Base-by-base conservation (phyloP, 108 stramenopile species). In the Asterionellopsis glacialis region DNA sequence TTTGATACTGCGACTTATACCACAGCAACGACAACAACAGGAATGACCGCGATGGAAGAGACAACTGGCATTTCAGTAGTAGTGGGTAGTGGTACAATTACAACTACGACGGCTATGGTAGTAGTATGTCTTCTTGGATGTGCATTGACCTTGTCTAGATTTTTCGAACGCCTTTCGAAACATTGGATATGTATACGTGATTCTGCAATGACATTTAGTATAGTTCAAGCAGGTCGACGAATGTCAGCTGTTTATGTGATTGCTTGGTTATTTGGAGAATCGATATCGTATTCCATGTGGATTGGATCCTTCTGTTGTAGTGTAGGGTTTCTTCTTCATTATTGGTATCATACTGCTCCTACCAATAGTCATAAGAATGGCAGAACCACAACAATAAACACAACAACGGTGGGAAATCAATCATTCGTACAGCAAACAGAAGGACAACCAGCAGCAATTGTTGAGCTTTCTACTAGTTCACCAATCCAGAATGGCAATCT, bases 111-210 rank as follows among this genome's bases (percentile, higher is more conserved):
- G 43, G 43, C 43, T 14, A 14, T 14, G 43, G 14, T 44, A 11
- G 43, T 44, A 13, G 43, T 44, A 14, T 13, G 11, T 11, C 14
- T 11, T 44, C 43, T 44, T 44, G 12, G 11, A 26, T 12, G 22
- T 24, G n/a, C 49, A 7, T 25, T 61, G 48, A 15, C 15, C 24
- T 10, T 50, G 5, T 49, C 60, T 21, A 11, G 48, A 21, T 61
- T 61, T 19, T 23, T 13, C 11, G 60, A 61, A 27, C 45, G 48
- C 15, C 47, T 61, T 23, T 49, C 47, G 13, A 61, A 61, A 61
- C 48, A 61, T 28, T 61, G 22, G 26, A 61, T 61, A 25, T 61
- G 60, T 33, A 41, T 61, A 7, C 15, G 18, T 9, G 60, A 61
- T 50, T 61, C 60, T 50, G 60, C 60, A 24, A 41, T 61, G 11